These are phyloP conservation scores for Pelargonium myrrhifolium DNA, from an alignment of 441 rosid genomes.

Conservation along the genomic window DNA sequence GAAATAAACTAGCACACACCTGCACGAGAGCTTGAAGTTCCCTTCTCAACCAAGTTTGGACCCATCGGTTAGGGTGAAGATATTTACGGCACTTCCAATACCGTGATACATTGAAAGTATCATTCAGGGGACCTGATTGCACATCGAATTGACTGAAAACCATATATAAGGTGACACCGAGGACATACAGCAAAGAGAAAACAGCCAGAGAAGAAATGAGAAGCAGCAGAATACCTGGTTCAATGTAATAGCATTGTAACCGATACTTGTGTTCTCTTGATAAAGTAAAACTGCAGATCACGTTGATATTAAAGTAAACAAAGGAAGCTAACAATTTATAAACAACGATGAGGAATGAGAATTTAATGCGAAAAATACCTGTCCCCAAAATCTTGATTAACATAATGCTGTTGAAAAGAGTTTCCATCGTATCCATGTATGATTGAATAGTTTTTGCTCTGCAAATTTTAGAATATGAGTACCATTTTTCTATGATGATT, in stretches of 20 bases:
- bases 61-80: constrained; percentile 56
- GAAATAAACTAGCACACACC: constrained; percentile 31
- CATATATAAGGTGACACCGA: constrained; percentile 12
- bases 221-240: constrained; percentile 43
- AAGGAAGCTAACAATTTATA: background rate
- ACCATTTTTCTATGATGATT: background rate
- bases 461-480: constrained; percentile 17
- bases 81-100: constrained; percentile 67
- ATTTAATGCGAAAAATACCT: constrained; percentile 31
- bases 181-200: constrained; percentile 8
- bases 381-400: constrained; percentile 30
- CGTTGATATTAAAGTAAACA: constrained; percentile 8
- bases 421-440: constrained; percentile 63
- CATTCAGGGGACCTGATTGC: constrained; percentile 49
- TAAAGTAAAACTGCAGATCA: constrained; percentile 36
- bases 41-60: constrained; percentile 66
- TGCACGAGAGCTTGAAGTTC: constrained; percentile 84
- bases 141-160: constrained; percentile 20
- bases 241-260: constrained; percentile 47
- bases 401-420: constrained; percentile 54
- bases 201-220: constrained; percentile 16
- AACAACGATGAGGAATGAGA: background rate
- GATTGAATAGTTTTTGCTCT: constrained; percentile 62
- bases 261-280: constrained; percentile 22
- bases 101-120: constrained; percentile 36